Base-by-base conservation (phyloP, 2,329 filamentous ascomycete species). In the Aureobasidium uvarum region DNA sequence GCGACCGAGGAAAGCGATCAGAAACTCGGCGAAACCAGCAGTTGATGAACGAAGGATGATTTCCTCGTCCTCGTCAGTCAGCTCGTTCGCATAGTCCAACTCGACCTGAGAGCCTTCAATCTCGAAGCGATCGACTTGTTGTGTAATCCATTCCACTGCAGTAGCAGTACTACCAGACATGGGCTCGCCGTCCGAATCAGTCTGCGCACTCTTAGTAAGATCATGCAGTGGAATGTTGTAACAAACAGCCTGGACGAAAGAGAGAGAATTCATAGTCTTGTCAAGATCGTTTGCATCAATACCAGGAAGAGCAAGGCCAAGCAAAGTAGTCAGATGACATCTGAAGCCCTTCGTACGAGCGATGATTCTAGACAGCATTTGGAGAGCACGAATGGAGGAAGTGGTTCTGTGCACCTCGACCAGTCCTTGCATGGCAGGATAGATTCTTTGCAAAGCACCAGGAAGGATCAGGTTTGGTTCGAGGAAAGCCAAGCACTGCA, bases 221-320 rank as follows among this genome's bases (percentile, higher is more conserved):
- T 96, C 90, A 66, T 90, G 87, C 73, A 99, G 91, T 0, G 95
- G 96, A 62, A 99, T 96, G 72, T 94, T 96, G 80, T 97, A 98
- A 67, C 92, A 94, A 14, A 98, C 91, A 66, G 91, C 90, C 77
- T 98, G 94, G 66, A 99, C 95, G 75, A 97, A 97, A 70, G 93
- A 91, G 66, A 99, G 82, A 0, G 95, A 96, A 76, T 96, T 91
- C 71, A 96, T 85, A 0, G 95, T 98, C 82, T 99, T 99, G 74
- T 95, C 93, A 31, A 99, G 81, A 77, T 99, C 95, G 74, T 99
- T 99, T 69, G 96, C 93, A 77, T 99, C 96, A 66, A 97, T 96
- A 25, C 95, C 96, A 0, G 96, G 96, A 38, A 99, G 81, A 5
- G 94, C 92, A 67, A 99, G 83, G 5, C 94, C 95, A n/a, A 99